phyloP scores from a whole-genome alignment of 1,284 basidiomycete species.

The Vanrija humicola region DNA sequence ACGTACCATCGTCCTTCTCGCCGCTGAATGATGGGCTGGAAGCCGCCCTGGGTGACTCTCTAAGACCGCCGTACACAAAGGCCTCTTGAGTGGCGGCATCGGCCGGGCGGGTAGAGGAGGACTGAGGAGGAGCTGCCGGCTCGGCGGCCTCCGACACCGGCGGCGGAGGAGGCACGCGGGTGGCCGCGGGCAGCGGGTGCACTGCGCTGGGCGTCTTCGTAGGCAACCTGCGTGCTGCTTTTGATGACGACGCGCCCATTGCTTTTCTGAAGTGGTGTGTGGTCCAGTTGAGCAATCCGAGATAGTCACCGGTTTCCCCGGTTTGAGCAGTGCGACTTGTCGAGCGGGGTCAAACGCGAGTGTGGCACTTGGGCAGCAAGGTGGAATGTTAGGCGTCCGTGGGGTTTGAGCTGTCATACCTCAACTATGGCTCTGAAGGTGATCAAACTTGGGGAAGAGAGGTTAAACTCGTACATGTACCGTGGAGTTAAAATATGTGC shows the following conservation, averaged over 20 bases:
- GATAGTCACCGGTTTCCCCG: neutral
- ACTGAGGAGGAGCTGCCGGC: neutral
- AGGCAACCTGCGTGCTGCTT: conserved; percentile 62
- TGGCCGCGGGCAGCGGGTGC: conserved; percentile 2
- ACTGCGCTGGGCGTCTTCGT: conserved; percentile 38
- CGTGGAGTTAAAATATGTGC: too few species aligned
- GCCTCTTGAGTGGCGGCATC: neutral
- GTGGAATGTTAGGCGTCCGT: too few species aligned
- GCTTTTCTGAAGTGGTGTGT: neutral
- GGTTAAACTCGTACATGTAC: too few species aligned
- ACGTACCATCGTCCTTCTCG: conserved; percentile 46
- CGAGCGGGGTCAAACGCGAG: too few species aligned
- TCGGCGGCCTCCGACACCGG: conserved; percentile 4
- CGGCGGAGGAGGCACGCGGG: conserved; percentile 8
- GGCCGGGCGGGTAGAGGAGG: neutral
- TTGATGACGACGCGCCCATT: conserved; percentile 71
- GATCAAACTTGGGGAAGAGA: too few species aligned
- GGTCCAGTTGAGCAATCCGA: neutral
- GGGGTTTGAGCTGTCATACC: too few species aligned
- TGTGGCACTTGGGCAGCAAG: too few species aligned
- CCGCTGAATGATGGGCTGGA: conserved; percentile 29
- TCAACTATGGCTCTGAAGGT: too few species aligned
- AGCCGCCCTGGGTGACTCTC: neutral
- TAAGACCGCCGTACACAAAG: conserved; percentile 6
- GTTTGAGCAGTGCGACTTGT: neutral